These are phyloP conservation scores for Cladorrhinum sp. DNA, from an alignment of 2,329 filamentous ascomycete genomes.

Conservation along the genomic window DNA sequence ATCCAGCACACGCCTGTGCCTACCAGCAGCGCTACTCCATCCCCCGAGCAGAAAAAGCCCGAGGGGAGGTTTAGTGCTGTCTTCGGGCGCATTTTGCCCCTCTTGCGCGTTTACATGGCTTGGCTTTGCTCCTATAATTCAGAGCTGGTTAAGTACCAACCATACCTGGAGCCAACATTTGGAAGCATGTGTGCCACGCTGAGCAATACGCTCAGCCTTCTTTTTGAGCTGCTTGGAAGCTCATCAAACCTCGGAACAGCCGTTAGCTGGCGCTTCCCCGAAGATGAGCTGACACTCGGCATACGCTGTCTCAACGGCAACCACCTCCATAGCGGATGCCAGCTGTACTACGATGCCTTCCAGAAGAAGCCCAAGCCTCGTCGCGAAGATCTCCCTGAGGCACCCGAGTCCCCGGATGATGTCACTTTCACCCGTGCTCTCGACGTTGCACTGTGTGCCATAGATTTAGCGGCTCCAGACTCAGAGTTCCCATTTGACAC, in stretches of 20 bases:
- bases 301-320: conserved; percentile 41
- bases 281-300: conserved; percentile 48
- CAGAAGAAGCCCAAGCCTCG: conserved; percentile 27
- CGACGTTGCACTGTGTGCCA: conserved; percentile 48
- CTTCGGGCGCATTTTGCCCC: conserved; percentile 45
- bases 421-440: conserved; percentile 43
- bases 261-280: conserved; percentile 49
- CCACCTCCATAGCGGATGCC: conserved; percentile 39
- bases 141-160: conserved; percentile 46
- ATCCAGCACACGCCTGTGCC: conserved; percentile 36
- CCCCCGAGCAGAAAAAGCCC: conserved; percentile 16
- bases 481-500: conserved; percentile 37
- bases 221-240: conserved; percentile 45
- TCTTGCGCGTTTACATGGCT: conserved; percentile 52
- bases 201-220: conserved; percentile 45
- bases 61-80: conserved; percentile 35
- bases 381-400: conserved; percentile 24
- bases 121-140: conserved; percentile 49
- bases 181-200: conserved; percentile 47
- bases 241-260: conserved; percentile 35
- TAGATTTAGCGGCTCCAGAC: conserved; percentile 43
- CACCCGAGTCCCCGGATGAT: conserved; percentile 20
- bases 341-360: conserved; percentile 34
- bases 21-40: neutral
- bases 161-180: conserved; percentile 44